A percentile compares a stretch with the other conserved stretches of the same genome.
Conservation (phyloP, 345 rosid genomes). For the Hevea brasiliensis region DNA sequence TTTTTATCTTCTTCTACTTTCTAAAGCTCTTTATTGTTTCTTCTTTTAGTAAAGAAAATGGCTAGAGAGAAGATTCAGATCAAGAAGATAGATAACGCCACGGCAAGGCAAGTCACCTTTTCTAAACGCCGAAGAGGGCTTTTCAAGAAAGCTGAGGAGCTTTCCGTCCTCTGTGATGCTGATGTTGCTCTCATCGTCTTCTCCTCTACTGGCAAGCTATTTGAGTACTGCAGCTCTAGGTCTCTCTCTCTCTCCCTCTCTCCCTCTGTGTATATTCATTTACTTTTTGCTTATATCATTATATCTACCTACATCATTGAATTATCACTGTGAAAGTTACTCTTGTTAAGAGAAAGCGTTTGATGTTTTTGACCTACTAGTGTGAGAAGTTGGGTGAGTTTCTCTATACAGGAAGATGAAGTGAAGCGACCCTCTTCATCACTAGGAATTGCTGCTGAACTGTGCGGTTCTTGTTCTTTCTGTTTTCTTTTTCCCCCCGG, state of each 20-base stretch:
- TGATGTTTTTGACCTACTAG: no score
- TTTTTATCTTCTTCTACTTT: not conserved
- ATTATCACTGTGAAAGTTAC: no score
- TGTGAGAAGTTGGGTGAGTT: no score
- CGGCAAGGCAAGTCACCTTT: conserved; percentile 28
- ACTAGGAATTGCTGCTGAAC: no score
- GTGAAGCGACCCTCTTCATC: no score
- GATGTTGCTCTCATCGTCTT: conserved; percentile 29
- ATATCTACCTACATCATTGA: not conserved
- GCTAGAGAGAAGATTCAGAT: conserved; percentile 35
- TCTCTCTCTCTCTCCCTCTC: not conserved
- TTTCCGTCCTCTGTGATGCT: conserved; percentile 29
- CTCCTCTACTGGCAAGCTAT: conserved; percentile 23
- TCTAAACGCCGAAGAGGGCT: conserved; percentile 30
- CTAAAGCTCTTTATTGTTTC: not conserved
- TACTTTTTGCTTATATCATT: not conserved
- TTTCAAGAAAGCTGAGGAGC: conserved; percentile 30
- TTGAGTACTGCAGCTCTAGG: conserved; percentile 28
- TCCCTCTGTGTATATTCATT: not conserved
- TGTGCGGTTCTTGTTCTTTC: no score
- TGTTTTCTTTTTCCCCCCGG: not conserved
- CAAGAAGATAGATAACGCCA: conserved; percentile 28
- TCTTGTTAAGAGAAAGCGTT: no score
- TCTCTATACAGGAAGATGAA: no score
- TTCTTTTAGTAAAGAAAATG: not conserved